Evolutionary conservation across 768 basidiomycete species (phyloP).

Genomic region (Calocera cornea): DNA sequence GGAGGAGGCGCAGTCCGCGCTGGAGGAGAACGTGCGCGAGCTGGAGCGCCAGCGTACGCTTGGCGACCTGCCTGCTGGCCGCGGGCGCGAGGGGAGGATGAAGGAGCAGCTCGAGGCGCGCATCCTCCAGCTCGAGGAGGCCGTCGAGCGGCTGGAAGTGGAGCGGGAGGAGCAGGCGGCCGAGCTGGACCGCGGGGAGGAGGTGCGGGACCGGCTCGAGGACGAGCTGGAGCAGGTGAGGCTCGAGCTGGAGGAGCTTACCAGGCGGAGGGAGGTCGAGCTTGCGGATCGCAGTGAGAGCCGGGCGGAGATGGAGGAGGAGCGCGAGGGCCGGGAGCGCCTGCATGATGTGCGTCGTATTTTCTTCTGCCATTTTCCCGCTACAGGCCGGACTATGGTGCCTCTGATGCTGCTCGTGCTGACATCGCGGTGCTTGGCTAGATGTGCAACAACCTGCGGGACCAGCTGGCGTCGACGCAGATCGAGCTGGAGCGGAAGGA

Average conservation of each 20-base stretch:
- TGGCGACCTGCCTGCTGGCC: conserved; percentile 32
- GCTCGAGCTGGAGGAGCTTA: conserved; percentile 52
- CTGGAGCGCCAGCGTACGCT: conserved; percentile 58
- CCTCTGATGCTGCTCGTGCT: too few relatives aligned
- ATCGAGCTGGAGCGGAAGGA: conserved; percentile 71
- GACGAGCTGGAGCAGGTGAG: conserved; percentile 53
- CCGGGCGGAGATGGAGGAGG: conserved; percentile 55
- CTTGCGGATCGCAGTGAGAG: conserved; percentile 58
- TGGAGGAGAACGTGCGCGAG: conserved; percentile 76
- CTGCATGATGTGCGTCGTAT: conserved; percentile 34
- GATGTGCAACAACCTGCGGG: conserved; percentile 48
- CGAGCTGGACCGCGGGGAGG: conserved; percentile 42
- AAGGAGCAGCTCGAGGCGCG: conserved; percentile 38
- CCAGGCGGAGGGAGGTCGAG: conserved; percentile 48
- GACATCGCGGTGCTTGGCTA: conserved; percentile 32
- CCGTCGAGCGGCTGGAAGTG: conserved; percentile 47
- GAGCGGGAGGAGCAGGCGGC: conserved; percentile 47
- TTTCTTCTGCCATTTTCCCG: background rate
- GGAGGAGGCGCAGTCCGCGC: conserved; percentile 49
- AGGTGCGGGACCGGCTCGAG: conserved; percentile 56
- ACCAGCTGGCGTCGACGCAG: conserved; percentile 63
- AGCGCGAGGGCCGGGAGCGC: conserved; percentile 58
- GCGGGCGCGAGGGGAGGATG: conserved; percentile 31
- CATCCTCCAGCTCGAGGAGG: conserved; percentile 34
- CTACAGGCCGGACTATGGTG: too few relatives aligned